Conservation (phyloP, 768 basidiomycete genomes). For the Termitomyces sp. region DNA sequence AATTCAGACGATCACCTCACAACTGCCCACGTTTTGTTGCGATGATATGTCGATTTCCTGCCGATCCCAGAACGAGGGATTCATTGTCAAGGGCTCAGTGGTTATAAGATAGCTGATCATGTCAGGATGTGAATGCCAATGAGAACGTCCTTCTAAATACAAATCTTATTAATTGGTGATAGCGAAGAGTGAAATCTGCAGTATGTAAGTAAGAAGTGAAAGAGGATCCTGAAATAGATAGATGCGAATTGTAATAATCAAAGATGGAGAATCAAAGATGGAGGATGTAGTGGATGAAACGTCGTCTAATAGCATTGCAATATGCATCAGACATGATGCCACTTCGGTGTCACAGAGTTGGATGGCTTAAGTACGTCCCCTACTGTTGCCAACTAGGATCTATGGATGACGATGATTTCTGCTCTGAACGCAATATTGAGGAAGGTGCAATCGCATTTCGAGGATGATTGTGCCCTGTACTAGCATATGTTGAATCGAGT, state of each 20-base stretch:
- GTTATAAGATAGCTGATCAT: no score
- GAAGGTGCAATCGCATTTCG: not conserved
- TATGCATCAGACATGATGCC: not conserved
- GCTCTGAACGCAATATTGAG: not conserved
- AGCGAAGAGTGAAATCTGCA: not conserved
- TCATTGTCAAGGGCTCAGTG: no score
- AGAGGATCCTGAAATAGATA: not conserved
- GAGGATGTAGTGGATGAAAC: not conserved
- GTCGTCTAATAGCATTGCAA: not conserved
- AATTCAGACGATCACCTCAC: no score
- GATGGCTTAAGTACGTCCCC: not conserved
- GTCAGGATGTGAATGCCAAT: not conserved
- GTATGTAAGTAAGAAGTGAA: not conserved
- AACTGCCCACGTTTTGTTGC: no score
- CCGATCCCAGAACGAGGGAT: no score
- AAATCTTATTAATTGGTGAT: not conserved
- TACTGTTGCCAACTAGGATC: not conserved
- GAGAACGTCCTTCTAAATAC: not conserved
- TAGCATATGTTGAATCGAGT: not conserved
- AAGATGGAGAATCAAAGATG: not conserved
- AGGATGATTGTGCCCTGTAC: not conserved
- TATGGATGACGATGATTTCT: not conserved
- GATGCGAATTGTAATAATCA: not conserved
- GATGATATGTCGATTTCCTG: no score
- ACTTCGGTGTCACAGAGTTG: no score